Evolutionary conservation across 2,329 filamentous ascomycete species (phyloP).

Genomic region (Hymenoscyphus repandus): DNA sequence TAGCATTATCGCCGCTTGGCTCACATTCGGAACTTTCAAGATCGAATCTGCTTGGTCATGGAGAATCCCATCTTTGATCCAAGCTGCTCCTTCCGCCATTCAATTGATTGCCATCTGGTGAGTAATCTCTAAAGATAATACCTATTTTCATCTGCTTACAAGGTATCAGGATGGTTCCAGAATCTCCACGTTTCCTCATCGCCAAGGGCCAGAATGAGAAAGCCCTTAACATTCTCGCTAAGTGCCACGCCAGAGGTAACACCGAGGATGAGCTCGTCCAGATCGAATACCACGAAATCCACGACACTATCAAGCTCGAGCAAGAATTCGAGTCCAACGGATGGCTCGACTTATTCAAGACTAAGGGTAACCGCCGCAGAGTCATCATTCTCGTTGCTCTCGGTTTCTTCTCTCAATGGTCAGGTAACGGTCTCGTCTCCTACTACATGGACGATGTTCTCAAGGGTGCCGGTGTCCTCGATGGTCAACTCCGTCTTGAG

Average conservation of each 20-base stretch:
- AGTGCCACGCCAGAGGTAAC: conserved; percentile 40
- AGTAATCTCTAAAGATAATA: background rate
- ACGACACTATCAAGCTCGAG: conserved; percentile 39
- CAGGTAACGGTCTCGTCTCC: conserved; percentile 45
- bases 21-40: conserved; percentile 40
- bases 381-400: conserved; percentile 48
- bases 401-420: conserved; percentile 54
- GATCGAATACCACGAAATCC: conserved; percentile 39
- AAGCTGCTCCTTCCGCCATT: conserved; percentile 27
- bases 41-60: conserved; percentile 31
- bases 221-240: conserved; percentile 43
- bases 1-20: conserved; percentile 41
- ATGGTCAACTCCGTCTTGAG: conserved; percentile 20
- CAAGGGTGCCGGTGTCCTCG: conserved; percentile 32
- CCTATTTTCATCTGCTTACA: background rate
- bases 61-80: conserved; percentile 31
- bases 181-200: conserved; percentile 37
- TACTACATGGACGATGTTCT: conserved; percentile 36
- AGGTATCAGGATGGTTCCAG: conserved; percentile 30
- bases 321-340: conserved; percentile 40
- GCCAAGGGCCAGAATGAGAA: conserved; percentile 43
- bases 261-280: conserved; percentile 35
- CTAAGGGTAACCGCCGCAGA: conserved; percentile 48
- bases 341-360: conserved; percentile 44
- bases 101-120: conserved; percentile 27